Conservation (phyloP, 306 rosid genomes). For the Lathyrus oleraceus region DNA sequence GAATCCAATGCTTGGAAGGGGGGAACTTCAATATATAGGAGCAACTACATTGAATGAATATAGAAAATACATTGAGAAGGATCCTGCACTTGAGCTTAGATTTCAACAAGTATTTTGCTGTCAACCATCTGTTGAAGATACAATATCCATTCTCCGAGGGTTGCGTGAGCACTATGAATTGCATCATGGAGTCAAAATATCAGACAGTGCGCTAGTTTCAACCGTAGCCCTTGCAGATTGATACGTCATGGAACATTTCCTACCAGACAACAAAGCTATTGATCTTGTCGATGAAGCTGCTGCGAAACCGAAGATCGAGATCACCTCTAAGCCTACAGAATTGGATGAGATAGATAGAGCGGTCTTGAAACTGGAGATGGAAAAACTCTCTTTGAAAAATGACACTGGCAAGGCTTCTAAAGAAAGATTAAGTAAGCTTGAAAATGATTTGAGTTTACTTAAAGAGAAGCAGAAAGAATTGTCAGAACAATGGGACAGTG, state of each 20-base stretch:
- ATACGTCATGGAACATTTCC: constrained; percentile 79
- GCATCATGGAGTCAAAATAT: constrained; percentile 98
- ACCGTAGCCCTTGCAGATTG: constrained; percentile 91
- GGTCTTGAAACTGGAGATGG: constrained; percentile 93
- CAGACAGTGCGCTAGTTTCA: constrained; percentile 93
- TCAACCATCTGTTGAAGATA: constrained; percentile 90
- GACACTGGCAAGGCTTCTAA: constrained; percentile 93
- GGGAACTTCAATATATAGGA: constrained; percentile 94
- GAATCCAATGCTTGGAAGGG: constrained; percentile 98
- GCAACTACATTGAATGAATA: constrained; percentile 94
- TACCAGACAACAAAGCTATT: constrained; percentile 97
- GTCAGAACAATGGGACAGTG: constrained; percentile 80
- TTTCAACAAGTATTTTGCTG: constrained; percentile 92
- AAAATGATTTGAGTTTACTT: constrained; percentile 69
- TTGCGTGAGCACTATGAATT: constrained; percentile 92
- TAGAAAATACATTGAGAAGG: constrained; percentile 93
- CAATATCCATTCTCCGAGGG: constrained; percentile 96
- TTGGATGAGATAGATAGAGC: constrained; percentile 90
- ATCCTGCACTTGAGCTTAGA: constrained; percentile 95
- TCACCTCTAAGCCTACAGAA: constrained; percentile 95
- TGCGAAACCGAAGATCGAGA: constrained; percentile 95
- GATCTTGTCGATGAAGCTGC: constrained; percentile 99
- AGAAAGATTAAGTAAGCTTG: constrained; percentile 85
- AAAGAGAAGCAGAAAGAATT: constrained; percentile 84
- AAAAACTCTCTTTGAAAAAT: constrained; percentile 82